These are phyloP conservation scores for Sonneratia alba DNA, from an alignment of 345 rosid genomes.

Conservation along the genomic window DNA sequence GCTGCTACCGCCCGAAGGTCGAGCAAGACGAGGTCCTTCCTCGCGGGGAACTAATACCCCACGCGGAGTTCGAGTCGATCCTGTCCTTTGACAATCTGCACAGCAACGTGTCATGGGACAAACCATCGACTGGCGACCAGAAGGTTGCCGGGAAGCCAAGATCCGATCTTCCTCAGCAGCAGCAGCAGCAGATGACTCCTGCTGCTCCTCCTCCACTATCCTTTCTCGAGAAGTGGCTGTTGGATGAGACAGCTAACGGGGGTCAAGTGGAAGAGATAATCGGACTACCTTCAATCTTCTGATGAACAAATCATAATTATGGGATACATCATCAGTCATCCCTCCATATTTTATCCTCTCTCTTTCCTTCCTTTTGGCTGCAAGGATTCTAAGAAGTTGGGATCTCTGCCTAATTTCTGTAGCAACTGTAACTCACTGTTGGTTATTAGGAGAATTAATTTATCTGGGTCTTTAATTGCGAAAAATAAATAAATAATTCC, in stretches of 20 bases:
- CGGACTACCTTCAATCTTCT: slow-evolving; percentile 50
- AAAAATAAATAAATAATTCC: no score
- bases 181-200: background rate
- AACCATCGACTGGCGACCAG: slow-evolving; percentile 9
- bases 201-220: slow-evolving; percentile 46
- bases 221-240: slow-evolving; percentile 95
- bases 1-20: slow-evolving; percentile 18
- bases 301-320: background rate
- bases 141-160: background rate
- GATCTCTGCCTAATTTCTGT: no score
- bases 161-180: background rate
- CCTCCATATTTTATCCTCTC: background rate
- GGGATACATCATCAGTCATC: background rate
- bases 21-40: slow-evolving; percentile 24
- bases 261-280: slow-evolving; percentile 53
- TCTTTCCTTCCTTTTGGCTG: background rate
- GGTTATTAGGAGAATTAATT: no score
- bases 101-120: slow-evolving; percentile 31
- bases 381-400: no score
- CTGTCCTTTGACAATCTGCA: slow-evolving; percentile 46
- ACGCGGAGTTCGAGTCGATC: slow-evolving; percentile 50
- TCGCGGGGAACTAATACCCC: slow-evolving; percentile 25
- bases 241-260: slow-evolving; percentile 52
- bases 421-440: no score
- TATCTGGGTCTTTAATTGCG: no score